Conservation (phyloP, 441 rosid species). For the Gossypium laxum region DNA sequence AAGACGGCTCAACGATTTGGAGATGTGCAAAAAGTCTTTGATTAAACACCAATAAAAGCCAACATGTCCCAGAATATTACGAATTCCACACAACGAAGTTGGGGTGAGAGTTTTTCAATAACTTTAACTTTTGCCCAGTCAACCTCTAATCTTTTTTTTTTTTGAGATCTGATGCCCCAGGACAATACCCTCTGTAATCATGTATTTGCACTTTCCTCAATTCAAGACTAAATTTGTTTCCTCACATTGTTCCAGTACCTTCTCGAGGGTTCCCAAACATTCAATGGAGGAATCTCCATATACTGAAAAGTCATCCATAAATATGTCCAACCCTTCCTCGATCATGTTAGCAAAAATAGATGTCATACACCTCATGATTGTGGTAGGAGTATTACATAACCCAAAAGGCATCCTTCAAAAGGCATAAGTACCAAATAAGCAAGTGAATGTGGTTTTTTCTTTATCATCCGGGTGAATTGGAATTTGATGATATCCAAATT, state of each 20-base stretch:
- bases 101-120: not conserved
- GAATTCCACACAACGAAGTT: not conserved
- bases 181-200: not conserved
- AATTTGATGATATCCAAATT: not conserved
- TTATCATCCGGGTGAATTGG: not conserved
- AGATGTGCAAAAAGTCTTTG: not conserved
- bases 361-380: not conserved
- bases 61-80: not conserved
- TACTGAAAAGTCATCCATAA: not conserved
- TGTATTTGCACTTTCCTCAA: not conserved
- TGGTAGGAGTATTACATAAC: not conserved
- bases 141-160: not conserved
- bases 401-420: not conserved
- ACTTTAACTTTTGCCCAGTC: not conserved
- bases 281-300: not conserved
- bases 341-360: too few relatives aligned
- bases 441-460: not conserved
- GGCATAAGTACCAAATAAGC: not conserved
- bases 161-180: not conserved
- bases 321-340: not conserved
- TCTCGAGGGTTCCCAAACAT: not conserved
- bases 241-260: not conserved
- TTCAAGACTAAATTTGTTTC: not conserved
- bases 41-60: not conserved
- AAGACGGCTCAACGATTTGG: not conserved